These are phyloP conservation scores for Tylopilus plumbeoviolaceoides DNA, from an alignment of 768 basidiomycete genomes.

Conservation along the genomic window DNA sequence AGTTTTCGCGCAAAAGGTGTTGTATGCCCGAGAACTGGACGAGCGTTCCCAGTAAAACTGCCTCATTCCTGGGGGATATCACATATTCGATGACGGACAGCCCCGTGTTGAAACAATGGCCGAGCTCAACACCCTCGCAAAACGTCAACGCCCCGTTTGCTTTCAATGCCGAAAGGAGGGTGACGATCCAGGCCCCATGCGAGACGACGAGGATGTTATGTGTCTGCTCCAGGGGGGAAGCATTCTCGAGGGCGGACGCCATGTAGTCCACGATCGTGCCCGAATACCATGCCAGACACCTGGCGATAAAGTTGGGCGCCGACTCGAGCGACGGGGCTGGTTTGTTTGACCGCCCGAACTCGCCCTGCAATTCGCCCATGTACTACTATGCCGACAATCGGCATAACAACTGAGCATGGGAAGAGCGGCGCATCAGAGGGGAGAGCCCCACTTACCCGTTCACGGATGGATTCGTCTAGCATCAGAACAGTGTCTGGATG, in stretches of 20 bases:
- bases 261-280: constrained; percentile 36
- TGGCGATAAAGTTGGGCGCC: constrained; percentile 37
- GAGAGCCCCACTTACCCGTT: constrained; percentile 47
- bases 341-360: constrained; percentile 14
- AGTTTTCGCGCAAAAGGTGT: constrained; percentile 41
- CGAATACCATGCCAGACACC: constrained; percentile 65
- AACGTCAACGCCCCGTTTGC: constrained; percentile 36
- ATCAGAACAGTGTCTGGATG: constrained; percentile 47
- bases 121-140: constrained; percentile 28
- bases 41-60: constrained; percentile 34
- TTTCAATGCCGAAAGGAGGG: constrained; percentile 48
- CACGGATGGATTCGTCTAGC: constrained; percentile 49
- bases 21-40: constrained; percentile 50
- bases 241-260: constrained; percentile 13
- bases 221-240: constrained; percentile 28
- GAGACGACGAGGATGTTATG: constrained; percentile 52
- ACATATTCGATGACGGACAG: constrained; percentile 58
- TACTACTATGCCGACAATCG: constrained; percentile 34
- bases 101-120: constrained; percentile 25
- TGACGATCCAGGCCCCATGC: constrained; percentile 62
- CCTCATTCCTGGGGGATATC: constrained; percentile 20
- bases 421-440: not conserved
- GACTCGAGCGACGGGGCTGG: constrained; percentile 25
- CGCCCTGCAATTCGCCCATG: constrained; percentile 62
- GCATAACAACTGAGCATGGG: not conserved